These are phyloP conservation scores for Pseudodiploospora longispora DNA, from an alignment of 2,329 filamentous ascomycete genomes.

Conservation along the genomic window DNA sequence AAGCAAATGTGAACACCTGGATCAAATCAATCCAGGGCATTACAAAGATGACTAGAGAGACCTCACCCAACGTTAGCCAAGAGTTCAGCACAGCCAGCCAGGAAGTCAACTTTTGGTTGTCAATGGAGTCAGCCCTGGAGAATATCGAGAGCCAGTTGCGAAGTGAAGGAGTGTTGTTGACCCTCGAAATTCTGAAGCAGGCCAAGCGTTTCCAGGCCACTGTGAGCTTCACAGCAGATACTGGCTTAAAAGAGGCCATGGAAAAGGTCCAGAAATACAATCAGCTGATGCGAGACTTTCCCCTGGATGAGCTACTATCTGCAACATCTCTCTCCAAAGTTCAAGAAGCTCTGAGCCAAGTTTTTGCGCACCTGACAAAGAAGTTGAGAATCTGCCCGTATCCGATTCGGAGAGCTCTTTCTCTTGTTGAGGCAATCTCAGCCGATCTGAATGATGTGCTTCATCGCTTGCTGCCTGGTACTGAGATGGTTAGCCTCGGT, in stretches of 20 bases:
- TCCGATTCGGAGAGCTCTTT: conserved; percentile 81
- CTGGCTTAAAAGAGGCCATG: conserved; percentile 88
- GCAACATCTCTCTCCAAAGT: conserved; percentile 84
- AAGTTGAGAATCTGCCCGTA: conserved; percentile 96
- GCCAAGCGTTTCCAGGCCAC: conserved; percentile 98
- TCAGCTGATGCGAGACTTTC: conserved; percentile 96
- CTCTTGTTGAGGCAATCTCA: conserved; percentile 95
- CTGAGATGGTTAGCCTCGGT: conserved; percentile 82
- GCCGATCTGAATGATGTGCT: conserved; percentile 82
- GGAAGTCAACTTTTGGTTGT: conserved; percentile 98
- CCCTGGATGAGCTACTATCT: conserved; percentile 86
- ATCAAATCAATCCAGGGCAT: conserved; percentile 97
- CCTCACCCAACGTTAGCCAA: conserved; percentile 49
- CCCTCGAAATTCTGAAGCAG: conserved; percentile 89
- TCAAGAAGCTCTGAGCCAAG: conserved; percentile 78
- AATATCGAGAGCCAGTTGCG: conserved; percentile 83
- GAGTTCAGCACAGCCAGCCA: conserved; percentile 70
- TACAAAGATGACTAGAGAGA: conserved; percentile 87
- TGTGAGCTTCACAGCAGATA: conserved; percentile 93
- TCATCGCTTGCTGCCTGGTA: conserved; percentile 77
- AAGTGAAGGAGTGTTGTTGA: conserved; percentile 82
- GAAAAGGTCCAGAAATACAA: conserved; percentile 98
- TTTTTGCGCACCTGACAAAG: conserved; percentile 94
- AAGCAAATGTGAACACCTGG: conserved; percentile 92
- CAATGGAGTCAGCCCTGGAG: conserved; percentile 90